Evolutionary conservation across 1,284 basidiomycete genomes (phyloP).

Genomic region (Butyriboletus appendiculatus): DNA sequence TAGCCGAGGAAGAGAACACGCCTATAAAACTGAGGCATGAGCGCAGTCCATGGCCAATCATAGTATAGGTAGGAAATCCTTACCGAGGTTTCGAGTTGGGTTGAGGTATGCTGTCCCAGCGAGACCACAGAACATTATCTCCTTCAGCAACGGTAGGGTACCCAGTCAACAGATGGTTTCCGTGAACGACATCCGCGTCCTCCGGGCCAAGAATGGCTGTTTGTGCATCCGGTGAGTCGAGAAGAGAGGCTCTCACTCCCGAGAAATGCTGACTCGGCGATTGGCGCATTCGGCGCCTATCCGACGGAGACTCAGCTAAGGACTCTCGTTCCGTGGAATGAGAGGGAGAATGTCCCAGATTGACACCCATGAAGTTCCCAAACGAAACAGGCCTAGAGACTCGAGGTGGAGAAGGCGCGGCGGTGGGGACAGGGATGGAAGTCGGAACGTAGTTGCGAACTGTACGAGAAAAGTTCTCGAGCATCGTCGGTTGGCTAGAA

Average conservation of each 20-base stretch:
- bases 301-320: not conserved
- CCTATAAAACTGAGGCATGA: slow-evolving; percentile 29
- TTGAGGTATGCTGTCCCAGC: slow-evolving; percentile 29
- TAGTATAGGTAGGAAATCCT: not conserved
- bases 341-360: slow-evolving; percentile 15
- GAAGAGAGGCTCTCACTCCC: slow-evolving; percentile 4
- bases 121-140: slow-evolving; percentile 26
- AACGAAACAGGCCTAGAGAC: slow-evolving; percentile 52
- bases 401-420: slow-evolving; percentile 48
- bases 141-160: slow-evolving; percentile 37
- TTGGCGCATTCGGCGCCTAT: slow-evolving; percentile 10
- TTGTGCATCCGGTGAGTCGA: slow-evolving; percentile 19
- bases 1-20: slow-evolving; percentile 65
- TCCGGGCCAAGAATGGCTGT: slow-evolving; percentile 21
- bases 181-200: slow-evolving; percentile 24
- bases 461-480: slow-evolving; percentile 52
- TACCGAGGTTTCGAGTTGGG: slow-evolving; percentile 21
- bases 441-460: slow-evolving; percentile 55
- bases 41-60: slow-evolving; percentile 4
- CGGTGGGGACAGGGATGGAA: slow-evolving; percentile 49
- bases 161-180: slow-evolving; percentile 16
- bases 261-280: slow-evolving; percentile 10
- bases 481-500: slow-evolving; percentile 46
- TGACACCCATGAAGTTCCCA: slow-evolving; percentile 42
- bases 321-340: slow-evolving; percentile 15